Percentiles rank a stretch among this genome's conserved stretches.
phyloP scores from a whole-genome alignment of 1,139 yeast genomes.

The Kodamaea sp. region DNA sequence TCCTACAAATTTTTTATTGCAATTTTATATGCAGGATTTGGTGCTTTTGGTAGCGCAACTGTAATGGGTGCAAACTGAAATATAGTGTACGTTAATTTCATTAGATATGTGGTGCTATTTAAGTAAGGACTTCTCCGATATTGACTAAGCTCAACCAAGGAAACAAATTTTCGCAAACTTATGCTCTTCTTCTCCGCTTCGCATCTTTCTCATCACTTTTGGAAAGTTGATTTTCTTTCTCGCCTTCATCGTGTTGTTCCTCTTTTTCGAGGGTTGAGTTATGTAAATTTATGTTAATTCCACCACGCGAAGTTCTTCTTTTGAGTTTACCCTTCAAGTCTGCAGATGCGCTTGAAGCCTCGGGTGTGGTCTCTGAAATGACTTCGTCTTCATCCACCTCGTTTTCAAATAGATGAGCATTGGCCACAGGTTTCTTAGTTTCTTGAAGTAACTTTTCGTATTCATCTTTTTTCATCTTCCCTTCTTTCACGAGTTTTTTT shows the following conservation, averaged over 20 bases:
- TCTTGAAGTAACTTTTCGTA: conserved; percentile 27
- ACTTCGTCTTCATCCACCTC: conserved; percentile 27
- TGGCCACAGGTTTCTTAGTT: conserved; percentile 24
- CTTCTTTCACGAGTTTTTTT: conserved; percentile 32
- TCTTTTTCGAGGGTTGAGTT: conserved; percentile 4
- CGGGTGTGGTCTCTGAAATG: conserved; percentile 13
- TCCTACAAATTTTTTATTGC: conserved; percentile 7
- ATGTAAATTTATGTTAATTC: conserved; percentile 17
- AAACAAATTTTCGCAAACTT: too few species aligned
- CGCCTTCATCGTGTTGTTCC: conserved; percentile 3
- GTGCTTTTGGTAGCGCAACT: too few species aligned
- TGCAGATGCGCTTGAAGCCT: not conserved
- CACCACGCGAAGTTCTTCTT: conserved; percentile 31
- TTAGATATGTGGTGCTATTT: too few species aligned
- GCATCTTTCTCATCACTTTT: conserved; percentile 5
- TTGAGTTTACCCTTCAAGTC: conserved; percentile 17
- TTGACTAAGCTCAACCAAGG: too few species aligned
- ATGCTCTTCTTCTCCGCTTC: conserved; percentile 10
- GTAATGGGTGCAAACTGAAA: too few species aligned
- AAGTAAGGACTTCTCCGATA: too few species aligned
- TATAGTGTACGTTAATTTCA: too few species aligned
- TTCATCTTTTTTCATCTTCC: conserved; percentile 27
- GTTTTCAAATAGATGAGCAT: conserved; percentile 31
- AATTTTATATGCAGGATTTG: not conserved
- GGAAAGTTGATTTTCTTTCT: not conserved